Base-by-base conservation (phyloP, 164 flowering plant species). In the Aristolochia fimbriata region DNA sequence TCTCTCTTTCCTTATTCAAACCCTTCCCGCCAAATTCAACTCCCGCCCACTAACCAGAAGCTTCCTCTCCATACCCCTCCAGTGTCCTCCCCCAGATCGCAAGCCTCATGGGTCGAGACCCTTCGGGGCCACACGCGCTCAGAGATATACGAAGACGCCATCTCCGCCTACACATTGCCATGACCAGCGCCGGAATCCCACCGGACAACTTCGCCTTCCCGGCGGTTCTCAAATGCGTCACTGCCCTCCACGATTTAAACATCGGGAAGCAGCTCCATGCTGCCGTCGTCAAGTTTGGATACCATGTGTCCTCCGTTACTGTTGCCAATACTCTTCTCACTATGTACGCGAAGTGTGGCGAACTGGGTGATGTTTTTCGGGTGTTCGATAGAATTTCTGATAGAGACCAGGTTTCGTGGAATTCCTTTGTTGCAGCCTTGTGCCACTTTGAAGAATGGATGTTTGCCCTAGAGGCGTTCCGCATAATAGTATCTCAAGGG, bases 351-450 rank as follows among this genome's bases (percentile, higher is more conserved):
- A 81, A 79, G 59, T 85, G 88, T 57, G 87, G 83, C 2, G 74
- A 71, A 15, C 23, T 79, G 15, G 65, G 72, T 0, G 81, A 78
- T 58, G 91, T 67, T 1, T 33, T 57, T 61, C 69, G 67, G 62
- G 74, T 84, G 91, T 88, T 88, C 46, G 91, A 80, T 11, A 74
- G 75, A 79, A 87, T 85, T 45, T 53, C 73, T 65, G 71, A 74
- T 2, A 79, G 71, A 70, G 87, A 88, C 63, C 80, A 83, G 47
- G 91, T 88, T 25, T 81, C 93, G 13, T 88, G 96, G 91, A 88
- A 84, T 71, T 83, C 87, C 3, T 31, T 80, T 68, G 76, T 85
- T 62, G 74, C 80, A 56, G 78, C 81, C 0, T 60, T 83, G 51
- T 86, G 96, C 66, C 67, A 74, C 37, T 71, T 50, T 58, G 83